Conservation (phyloP, 306 rosid genomes). For the Arachis hypogaea region DNA sequence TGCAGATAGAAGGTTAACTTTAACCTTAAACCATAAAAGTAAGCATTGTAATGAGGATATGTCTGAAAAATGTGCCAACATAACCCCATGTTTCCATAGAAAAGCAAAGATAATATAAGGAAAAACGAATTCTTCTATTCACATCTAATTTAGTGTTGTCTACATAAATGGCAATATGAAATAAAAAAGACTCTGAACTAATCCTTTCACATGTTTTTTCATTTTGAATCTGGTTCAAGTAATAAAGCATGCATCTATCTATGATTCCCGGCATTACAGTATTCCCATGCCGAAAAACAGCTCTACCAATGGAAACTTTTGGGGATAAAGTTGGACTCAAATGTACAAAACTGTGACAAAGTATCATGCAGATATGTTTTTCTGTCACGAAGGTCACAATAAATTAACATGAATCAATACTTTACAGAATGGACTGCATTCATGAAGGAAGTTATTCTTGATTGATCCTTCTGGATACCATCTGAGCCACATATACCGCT, state of each 20-base stretch:
- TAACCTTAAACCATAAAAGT: slow-evolving; percentile 3
- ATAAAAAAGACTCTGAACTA: too few species aligned
- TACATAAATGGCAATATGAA: too few species aligned
- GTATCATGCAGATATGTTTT: slow-evolving; percentile 1
- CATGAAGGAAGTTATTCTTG: slow-evolving; percentile 62
- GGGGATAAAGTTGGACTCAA: neutral
- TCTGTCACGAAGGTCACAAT: slow-evolving; percentile 21
- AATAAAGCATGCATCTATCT: neutral
- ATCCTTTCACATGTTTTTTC: too few species aligned
- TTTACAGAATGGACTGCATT: slow-evolving; percentile 53
- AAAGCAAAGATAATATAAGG: neutral
- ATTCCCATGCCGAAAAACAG: slow-evolving; percentile 28
- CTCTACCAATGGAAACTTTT: slow-evolving; percentile 25
- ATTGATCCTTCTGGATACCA: slow-evolving; percentile 76
- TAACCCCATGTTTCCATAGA: neutral
- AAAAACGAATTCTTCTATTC: slow-evolving; percentile 15
- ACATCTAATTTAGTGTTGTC: too few species aligned
- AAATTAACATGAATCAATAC: slow-evolving; percentile 43
- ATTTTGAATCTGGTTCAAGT: slow-evolving; percentile 5
- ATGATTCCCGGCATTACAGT: slow-evolving; percentile 15
- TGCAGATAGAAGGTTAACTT: neutral
- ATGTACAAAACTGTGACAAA: slow-evolving; percentile 13
- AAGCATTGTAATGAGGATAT: neutral
- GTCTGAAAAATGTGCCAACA: neutral
- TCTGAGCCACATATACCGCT: slow-evolving; percentile 87